Conservation (phyloP, 2,329 filamentous ascomycete species). For the Chlorencoelia australis region DNA sequence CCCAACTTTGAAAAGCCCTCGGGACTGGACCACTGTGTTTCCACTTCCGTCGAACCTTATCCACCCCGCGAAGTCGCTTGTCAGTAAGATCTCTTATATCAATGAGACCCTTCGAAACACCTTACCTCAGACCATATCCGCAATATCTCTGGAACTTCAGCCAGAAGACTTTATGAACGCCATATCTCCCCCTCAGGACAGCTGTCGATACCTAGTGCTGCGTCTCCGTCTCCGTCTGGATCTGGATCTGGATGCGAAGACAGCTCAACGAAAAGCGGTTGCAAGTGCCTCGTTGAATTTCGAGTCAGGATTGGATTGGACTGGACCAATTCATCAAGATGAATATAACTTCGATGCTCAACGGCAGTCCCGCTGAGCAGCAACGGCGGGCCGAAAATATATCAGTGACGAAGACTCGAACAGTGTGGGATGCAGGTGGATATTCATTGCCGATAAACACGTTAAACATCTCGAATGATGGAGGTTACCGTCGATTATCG, state of each 20-base stretch:
- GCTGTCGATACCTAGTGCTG: constrained; percentile 4
- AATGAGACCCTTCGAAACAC: constrained; percentile 22
- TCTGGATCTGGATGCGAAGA: constrained; percentile 11
- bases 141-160: too few relatives aligned
- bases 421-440: constrained; percentile 28
- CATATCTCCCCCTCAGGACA: constrained; percentile 10
- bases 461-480: constrained; percentile 7
- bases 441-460: constrained; percentile 27
- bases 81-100: constrained; percentile 18
- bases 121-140: constrained; percentile 16
- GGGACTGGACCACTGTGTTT: constrained; percentile 15
- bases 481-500: not conserved
- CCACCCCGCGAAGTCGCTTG: constrained; percentile 15
- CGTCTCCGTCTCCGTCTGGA: constrained; percentile 1
- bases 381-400: constrained; percentile 11
- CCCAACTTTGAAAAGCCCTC: constrained; percentile 17
- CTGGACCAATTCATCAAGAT: constrained; percentile 15
- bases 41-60: constrained; percentile 21
- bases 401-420: constrained; percentile 21
- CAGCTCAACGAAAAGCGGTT: constrained; percentile 1
- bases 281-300: not conserved
- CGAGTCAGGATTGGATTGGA: not conserved
- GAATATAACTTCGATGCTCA: constrained; percentile 28
- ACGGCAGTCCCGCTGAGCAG: constrained; percentile 24
- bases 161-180: constrained; percentile 19